phyloP scores from a whole-genome alignment of 306 rosid genomes.

The Castanopsis chinensis region DNA sequence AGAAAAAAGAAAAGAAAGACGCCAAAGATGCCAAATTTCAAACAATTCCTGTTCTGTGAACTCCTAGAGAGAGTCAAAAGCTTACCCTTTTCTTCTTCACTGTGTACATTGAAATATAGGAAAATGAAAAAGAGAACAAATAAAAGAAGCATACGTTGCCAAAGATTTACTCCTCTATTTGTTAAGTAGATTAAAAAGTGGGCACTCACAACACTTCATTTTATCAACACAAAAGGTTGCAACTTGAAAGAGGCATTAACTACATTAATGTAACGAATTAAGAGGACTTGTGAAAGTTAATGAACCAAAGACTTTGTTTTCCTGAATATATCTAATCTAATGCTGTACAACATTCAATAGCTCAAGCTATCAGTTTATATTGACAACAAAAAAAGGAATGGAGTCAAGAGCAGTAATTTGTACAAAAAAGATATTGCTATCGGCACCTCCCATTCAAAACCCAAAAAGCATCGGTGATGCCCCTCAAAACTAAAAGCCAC shows the following conservation, averaged over 20 bases:
- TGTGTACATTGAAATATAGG: background rate
- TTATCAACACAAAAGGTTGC: background rate
- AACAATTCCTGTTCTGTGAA: background rate
- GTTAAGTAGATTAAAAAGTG: background rate
- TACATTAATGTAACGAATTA: background rate
- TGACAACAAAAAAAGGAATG: background rate
- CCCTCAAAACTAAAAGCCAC: background rate
- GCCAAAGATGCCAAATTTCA: background rate
- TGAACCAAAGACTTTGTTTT: background rate
- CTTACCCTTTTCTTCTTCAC: background rate
- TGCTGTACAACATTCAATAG: conserved; percentile 1
- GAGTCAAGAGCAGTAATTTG: background rate
- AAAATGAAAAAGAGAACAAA: background rate
- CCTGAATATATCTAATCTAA: conserved; percentile 2
- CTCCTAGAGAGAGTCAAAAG: background rate
- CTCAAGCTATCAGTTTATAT: background rate
- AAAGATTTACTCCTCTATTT: background rate
- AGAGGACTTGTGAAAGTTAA: background rate
- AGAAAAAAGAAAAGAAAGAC: background rate
- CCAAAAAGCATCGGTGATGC: background rate
- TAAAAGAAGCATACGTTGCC: background rate
- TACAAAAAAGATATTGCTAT: background rate
- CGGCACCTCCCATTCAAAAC: background rate
- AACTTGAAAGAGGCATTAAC: background rate
- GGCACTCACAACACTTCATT: background rate